These are phyloP conservation scores for Fusarium coicis DNA, from an alignment of 2,329 filamentous ascomycete species.

Conservation along the genomic window DNA sequence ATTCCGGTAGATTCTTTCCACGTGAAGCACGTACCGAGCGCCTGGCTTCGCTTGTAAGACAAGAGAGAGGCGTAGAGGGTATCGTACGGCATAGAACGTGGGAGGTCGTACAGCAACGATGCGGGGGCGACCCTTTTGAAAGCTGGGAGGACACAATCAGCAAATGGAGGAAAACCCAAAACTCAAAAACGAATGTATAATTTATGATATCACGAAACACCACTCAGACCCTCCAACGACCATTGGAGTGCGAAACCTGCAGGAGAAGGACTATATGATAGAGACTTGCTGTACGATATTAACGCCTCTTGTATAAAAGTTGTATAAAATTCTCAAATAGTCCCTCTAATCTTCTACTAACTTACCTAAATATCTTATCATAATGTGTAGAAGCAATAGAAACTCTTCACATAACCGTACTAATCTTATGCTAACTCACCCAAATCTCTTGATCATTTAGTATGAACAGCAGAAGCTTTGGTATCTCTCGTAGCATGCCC, in stretches of 20 bases:
- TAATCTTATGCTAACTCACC: not conserved
- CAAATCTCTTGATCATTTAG: not conserved
- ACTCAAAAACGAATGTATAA: constrained; percentile 14
- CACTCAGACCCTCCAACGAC: not conserved
- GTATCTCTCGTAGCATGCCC: not conserved
- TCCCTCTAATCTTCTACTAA: not conserved
- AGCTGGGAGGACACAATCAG: constrained; percentile 74
- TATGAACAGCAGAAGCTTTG: not conserved
- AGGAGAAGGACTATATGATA: not conserved
- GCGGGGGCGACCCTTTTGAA: constrained; percentile 66
- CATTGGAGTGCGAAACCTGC: constrained; percentile 24
- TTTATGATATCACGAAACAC: not conserved
- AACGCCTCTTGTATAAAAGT: not conserved
- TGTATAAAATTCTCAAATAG: not conserved
- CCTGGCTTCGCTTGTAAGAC: constrained; percentile 77
- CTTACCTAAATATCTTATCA: not conserved
- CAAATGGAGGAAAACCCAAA: constrained; percentile 64
- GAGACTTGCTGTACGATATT: not conserved
- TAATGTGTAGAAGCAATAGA: not conserved
- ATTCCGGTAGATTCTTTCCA: constrained; percentile 84
- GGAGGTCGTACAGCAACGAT: constrained; percentile 80
- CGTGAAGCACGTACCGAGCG: constrained; percentile 83
- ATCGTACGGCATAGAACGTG: constrained; percentile 87
- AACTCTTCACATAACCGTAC: not conserved
- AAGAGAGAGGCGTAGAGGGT: constrained; percentile 79